Conservation (phyloP, 176 grass and related monocot genomes). For the Paspalum notatum region DNA sequence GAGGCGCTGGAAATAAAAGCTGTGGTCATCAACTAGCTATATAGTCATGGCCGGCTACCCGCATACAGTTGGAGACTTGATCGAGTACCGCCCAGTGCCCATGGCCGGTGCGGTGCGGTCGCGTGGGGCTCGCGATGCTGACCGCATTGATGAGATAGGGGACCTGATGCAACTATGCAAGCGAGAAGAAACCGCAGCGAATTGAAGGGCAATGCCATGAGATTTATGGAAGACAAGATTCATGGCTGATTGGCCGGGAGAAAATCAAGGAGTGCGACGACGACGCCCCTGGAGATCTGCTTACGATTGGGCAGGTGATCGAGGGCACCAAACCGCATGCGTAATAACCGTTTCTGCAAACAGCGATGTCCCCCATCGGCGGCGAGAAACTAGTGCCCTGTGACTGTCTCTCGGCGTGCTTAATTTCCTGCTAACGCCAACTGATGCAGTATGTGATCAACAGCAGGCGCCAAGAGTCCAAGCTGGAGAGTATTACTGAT, state of each 20-base stretch:
- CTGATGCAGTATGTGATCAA: too few relatives aligned
- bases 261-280: slow-evolving; percentile 5
- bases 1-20: slow-evolving; percentile 37
- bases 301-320: slow-evolving; percentile 26
- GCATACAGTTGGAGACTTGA: slow-evolving; percentile 27
- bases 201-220: background rate
- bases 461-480: too few relatives aligned
- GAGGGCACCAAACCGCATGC: background rate
- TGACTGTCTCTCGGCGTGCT: too few relatives aligned
- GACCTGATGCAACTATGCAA: background rate
- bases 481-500: too few relatives aligned
- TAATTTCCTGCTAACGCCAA: too few relatives aligned
- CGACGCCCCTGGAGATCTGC: background rate
- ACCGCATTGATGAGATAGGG: slow-evolving; percentile 38
- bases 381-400: too few relatives aligned
- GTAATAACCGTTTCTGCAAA: background rate
- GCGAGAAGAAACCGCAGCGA: slow-evolving; percentile 14
- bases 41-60: slow-evolving; percentile 12
- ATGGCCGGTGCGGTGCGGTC: slow-evolving; percentile 24
- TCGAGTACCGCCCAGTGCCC: background rate
- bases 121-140: slow-evolving; percentile 36
- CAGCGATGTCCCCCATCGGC: background rate
- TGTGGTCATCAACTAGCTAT: slow-evolving; percentile 7
- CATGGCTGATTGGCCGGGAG: background rate
- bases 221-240: background rate